A percentile compares a stretch with the other conserved stretches of the same genome.
Conservation (phyloP, 1,284 basidiomycete species). For the Ceratobasidium sp. region DNA sequence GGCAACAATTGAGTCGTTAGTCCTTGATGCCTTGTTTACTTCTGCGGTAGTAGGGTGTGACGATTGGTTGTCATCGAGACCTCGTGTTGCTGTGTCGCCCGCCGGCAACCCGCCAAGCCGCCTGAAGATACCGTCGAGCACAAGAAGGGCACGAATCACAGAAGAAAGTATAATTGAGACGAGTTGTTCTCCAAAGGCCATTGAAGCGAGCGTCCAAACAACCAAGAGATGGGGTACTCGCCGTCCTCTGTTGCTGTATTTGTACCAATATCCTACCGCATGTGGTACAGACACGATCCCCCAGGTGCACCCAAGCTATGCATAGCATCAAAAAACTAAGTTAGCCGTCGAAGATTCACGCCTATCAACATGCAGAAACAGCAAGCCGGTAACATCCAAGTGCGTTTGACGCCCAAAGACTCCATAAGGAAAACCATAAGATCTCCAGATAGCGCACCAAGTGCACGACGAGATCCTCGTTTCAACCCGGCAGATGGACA, state of each 20-base stretch:
- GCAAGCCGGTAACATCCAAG: not conserved
- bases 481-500: not conserved
- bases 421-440: not conserved
- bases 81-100: not conserved
- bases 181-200: not conserved
- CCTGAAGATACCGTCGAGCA: not conserved
- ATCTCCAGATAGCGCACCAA: not conserved
- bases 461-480: not conserved
- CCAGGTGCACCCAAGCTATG: not conserved
- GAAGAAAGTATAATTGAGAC: not conserved
- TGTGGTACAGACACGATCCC: not conserved
- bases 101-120: not conserved
- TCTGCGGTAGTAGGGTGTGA: not conserved
- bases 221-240: not conserved
- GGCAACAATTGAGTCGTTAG: not conserved
- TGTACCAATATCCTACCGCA: not conserved
- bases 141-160: not conserved
- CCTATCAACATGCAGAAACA: conserved; percentile 3
- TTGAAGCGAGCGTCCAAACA: not conserved
- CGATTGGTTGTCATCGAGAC: not conserved
- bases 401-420: not conserved
- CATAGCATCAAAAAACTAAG: not conserved
- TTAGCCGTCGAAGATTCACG: not conserved
- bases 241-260: not conserved
- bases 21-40: not conserved